Evolutionary conservation across 2,329 filamentous ascomycete species (phyloP), one percentile per base, ranked within the genome.

Genomic region (Epichloe hybrida): DNA sequence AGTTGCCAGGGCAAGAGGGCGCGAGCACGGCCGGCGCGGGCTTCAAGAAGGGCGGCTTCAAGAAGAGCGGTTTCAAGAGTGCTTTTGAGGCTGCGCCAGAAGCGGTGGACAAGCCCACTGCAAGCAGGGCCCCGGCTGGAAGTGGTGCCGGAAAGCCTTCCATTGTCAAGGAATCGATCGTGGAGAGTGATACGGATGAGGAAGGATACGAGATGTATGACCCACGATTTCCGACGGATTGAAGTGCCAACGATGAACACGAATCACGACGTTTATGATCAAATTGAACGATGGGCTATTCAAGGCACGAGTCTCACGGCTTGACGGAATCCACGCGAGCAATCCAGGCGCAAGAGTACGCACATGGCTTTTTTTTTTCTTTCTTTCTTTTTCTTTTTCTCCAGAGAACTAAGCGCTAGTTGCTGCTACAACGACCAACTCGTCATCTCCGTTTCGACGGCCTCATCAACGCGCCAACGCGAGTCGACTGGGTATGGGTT

Each of bases 61-160:
- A 90, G 68, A 93, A 91, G 62, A 83, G 84, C 1, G 87, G 86
- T 0, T 90, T 90, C 66, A 90, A 88, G 68, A 84, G 81, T 59
- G 84, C 85, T 1, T 86, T 89, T 69, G 76, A 76, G 4, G 69
- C 78, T 1, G 74, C 74, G 2, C 73, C 73, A 65, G 51, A 51
- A 61, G 54, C 27, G 34, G 39, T 39, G 4, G 46, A 49, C 2
- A 39, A 54, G 17, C 9, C 23, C 31, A 17, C 39, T 15, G 12
- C 38, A 11, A 27, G 31, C 27, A 6, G 34, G 7, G 49, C 23
- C 15, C 36, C 34, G 11, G n/a, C 49, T 3, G 45, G 13, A 1
- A 17, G 62, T 4, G 61, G 63, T 6, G 23, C 58, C 4, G 65
- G 68, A 20, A 57, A 61, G 34, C 53, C 56, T 1, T 52, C 53